Evolutionary conservation across 345 rosid genomes (phyloP).

Genomic region (Populus pruinosa): DNA sequence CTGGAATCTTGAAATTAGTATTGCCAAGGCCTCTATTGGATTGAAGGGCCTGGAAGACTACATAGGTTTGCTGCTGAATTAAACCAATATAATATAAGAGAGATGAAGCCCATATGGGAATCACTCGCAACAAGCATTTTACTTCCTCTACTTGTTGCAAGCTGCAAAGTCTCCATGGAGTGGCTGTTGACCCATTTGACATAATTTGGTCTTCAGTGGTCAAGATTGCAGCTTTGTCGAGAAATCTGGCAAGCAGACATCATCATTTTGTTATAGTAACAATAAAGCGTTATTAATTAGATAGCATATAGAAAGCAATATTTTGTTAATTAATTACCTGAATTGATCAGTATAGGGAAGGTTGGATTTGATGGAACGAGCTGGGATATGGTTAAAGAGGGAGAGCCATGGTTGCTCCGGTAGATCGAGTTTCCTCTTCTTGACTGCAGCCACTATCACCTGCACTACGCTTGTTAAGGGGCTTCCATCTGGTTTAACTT

Average conservation of each 20-base stretch:
- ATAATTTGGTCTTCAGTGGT: constrained; percentile 14
- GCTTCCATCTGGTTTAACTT: constrained; percentile 24
- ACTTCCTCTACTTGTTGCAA: constrained; percentile 25
- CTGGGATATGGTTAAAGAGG: constrained; percentile 14
- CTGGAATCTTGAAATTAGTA: constrained; percentile 14
- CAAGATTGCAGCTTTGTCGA: constrained; percentile 16
- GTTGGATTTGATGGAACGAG: constrained; percentile 11
- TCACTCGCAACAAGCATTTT: constrained; percentile 16
- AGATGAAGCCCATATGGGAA: constrained; percentile 17
- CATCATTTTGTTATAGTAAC: no score
- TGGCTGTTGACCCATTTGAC: constrained; percentile 4
- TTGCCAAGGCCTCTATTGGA: constrained; percentile 6
- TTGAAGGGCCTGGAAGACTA: constrained; percentile 20
- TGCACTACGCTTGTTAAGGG: constrained; percentile 17
- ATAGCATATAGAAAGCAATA: no score
- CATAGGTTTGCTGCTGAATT: constrained; percentile 15
- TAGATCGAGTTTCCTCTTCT: constrained; percentile 16
- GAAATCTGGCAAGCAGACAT: neutral
- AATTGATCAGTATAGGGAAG: constrained; percentile 19
- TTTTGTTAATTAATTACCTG: neutral
- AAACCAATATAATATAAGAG: constrained; percentile 1
- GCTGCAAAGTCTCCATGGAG: constrained; percentile 26
- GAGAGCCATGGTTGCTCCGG: constrained; percentile 9
- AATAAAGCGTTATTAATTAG: no score
- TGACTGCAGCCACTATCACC: constrained; percentile 17